These are phyloP conservation scores for Penicillium ochrochloron DNA, from an alignment of 495 filamentous ascomycete species.

Conservation along the genomic window DNA sequence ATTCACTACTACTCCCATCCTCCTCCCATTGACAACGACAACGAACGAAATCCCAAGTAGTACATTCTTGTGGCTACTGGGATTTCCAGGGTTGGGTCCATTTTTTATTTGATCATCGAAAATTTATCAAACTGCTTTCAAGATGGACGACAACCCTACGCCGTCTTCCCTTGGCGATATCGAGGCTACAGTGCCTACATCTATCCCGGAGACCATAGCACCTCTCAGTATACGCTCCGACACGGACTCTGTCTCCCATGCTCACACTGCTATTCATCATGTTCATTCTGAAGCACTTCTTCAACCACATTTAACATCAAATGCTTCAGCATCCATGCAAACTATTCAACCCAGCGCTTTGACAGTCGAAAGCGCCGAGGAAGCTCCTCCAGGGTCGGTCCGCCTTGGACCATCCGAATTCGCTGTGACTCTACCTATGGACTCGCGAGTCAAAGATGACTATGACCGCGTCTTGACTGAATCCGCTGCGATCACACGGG, in stretches of 20 bases:
- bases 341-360: slow-evolving; percentile 52
- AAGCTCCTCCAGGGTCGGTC: slow-evolving; percentile 43
- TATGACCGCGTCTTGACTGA: slow-evolving; percentile 43
- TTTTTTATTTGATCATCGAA: not conserved
- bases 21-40: slow-evolving; percentile 10
- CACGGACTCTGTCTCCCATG: slow-evolving; percentile 27
- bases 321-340: slow-evolving; percentile 29
- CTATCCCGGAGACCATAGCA: slow-evolving; percentile 37
- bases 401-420: slow-evolving; percentile 49
- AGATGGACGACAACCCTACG: slow-evolving; percentile 27
- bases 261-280: slow-evolving; percentile 32
- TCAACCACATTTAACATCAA: slow-evolving; percentile 27
- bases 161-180: slow-evolving; percentile 52
- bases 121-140: not conserved
- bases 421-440: slow-evolving; percentile 51
- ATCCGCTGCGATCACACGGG: slow-evolving; percentile 31
- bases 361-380: slow-evolving; percentile 36
- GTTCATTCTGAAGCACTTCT: slow-evolving; percentile 28
- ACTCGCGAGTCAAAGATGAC: slow-evolving; percentile 49
- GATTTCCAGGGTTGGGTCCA: not conserved
- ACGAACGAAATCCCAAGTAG: not conserved
- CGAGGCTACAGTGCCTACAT: slow-evolving; percentile 35
- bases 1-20: slow-evolving; percentile 17
- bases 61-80: not conserved
- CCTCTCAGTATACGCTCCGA: slow-evolving; percentile 48